Evolutionary conservation across 108 stramenopile species (phyloP), one percentile per base, ranked within the genome.

Genomic region (Fragilaria crotonensis): DNA sequence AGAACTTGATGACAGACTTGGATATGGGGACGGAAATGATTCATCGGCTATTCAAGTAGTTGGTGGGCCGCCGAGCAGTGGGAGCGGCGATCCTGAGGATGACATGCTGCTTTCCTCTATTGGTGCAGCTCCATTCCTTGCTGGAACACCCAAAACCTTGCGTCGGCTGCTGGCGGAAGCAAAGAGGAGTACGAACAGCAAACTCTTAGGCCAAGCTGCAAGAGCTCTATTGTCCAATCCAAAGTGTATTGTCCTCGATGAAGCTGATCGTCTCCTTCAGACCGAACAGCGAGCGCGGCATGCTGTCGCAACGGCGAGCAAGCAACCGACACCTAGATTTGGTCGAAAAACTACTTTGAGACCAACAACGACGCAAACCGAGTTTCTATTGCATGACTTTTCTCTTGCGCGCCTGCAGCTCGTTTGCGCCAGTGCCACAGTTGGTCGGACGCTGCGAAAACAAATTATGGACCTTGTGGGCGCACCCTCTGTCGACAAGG

Each of bases 361-460:
- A 19, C 32, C 51, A 25, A 52, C 19, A 67, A 53, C 50, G 23
- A 33, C 45, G 50, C 52, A 25, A 17, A 32, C 51, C 0, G 62
- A 63, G 44, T 23, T 25, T 4, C 33, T 63, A 32, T 50, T 63
- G 0, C 45, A 29, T 27, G 51, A 63, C 26, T 33, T 31, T 32
- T 54, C 27, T 30, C 3, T 19, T n/a, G 28, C 9, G 48, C 33
- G 22, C 11, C 17, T 84, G 0, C 77, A 78, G 62, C 48, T 87
- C 23, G 68, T 87, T 45, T 87, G 83, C 60, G 86, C 82, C 0
- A 77, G 75, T 27, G 86, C 86, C 2, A 87, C 86, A 23, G 68
- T 87, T 22, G 86, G 86, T 23, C 44, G 86, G 18, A 81, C 78
- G n/a, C 68, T 87, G 66, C 66, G 86, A 30, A 54, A 75, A 30